A percentile compares a stretch with the other conserved stretches of the same genome.
Evolutionary conservation across 1,139 yeast species (phyloP).

Genomic region (Tardiomyces digboiensis): DNA sequence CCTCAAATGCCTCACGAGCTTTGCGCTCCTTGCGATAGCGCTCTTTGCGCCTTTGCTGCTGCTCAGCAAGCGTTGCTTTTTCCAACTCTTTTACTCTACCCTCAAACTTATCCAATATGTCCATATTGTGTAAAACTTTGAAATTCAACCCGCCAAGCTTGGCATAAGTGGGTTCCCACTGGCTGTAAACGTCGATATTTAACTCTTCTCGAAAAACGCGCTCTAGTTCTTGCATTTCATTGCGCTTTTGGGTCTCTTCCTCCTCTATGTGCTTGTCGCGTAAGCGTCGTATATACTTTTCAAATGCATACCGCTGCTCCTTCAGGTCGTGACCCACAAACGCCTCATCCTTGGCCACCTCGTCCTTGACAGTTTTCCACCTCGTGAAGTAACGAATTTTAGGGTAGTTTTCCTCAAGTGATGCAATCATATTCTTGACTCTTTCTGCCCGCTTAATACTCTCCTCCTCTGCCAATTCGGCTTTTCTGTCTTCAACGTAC

Average conservation of each 20-base stretch:
- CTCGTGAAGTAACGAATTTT: constrained; percentile 49
- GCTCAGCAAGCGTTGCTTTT: constrained; percentile 27
- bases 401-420: constrained; percentile 33
- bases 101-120: constrained; percentile 48
- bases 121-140: constrained; percentile 42
- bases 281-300: constrained; percentile 38
- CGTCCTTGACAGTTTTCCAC: constrained; percentile 50
- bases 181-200: constrained; percentile 24
- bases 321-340: constrained; percentile 29
- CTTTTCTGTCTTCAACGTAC: constrained; percentile 23
- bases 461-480: constrained; percentile 39
- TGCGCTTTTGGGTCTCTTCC: constrained; percentile 11
- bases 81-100: constrained; percentile 38
- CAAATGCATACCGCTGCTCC: constrained; percentile 33
- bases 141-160: constrained; percentile 56
- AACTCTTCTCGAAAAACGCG: constrained; percentile 19
- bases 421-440: constrained; percentile 41
- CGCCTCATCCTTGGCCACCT: constrained; percentile 55
- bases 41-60: constrained; percentile 18
- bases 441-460: constrained; percentile 42
- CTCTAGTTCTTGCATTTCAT: constrained; percentile 13
- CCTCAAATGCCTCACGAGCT: constrained; percentile 52
- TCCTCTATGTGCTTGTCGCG: constrained; percentile 31
- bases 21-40: constrained; percentile 39
- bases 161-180: constrained; percentile 41